Base-by-base conservation (phyloP, 352 stramenopile genomes). In the Pythium periplocum region DNA sequence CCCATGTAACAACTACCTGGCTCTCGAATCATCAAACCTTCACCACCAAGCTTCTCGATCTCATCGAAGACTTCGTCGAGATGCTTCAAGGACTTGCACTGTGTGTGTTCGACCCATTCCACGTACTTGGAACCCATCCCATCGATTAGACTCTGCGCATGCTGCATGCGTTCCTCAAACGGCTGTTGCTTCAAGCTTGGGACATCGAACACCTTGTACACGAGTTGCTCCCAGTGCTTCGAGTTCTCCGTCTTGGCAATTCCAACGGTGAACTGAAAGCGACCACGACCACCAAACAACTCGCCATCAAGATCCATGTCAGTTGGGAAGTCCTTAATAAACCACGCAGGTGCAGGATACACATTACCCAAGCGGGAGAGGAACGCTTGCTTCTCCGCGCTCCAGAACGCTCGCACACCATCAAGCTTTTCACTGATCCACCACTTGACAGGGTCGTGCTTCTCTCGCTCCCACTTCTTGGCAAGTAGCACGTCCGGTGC, bases 401-500 rank as follows among this genome's bases (percentile, higher is more conserved):
- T 58, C 78, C 79, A 87, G 53, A 65, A 85, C 11, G 76, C 78
- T 11, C 81, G 78, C 33, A 91, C 71, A 12, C 81, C 81, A 43
- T 91, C 81, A 31, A 91, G 55, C 55, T 91, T 91, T 52, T 91
- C 81, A 45, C 74, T 87, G 44, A 91, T 82, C 71, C 73, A 87
- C 81, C 81, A 91, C 32, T 57, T 55, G 2, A 73, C 60, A 0
- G 75, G 72, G 45, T 87, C 57, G 45, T 90, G 49, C 56, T 83
- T 86, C 38, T 78, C 58, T 2, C 69, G 71, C 12, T 91, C 77
- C 70, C 74, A 88, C 59, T 87, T 88, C 48, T 85, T 75, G 12
- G 76, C 75, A 32, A 87, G 55, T 41, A 89, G 64, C 2, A 86
- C 67, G 26, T 80, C 74, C 2, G 73, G 70, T 1, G 68, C 73